These are phyloP conservation scores for Cornus suecica DNA, from an alignment of 148 eudicot species.

Conservation along the genomic window DNA sequence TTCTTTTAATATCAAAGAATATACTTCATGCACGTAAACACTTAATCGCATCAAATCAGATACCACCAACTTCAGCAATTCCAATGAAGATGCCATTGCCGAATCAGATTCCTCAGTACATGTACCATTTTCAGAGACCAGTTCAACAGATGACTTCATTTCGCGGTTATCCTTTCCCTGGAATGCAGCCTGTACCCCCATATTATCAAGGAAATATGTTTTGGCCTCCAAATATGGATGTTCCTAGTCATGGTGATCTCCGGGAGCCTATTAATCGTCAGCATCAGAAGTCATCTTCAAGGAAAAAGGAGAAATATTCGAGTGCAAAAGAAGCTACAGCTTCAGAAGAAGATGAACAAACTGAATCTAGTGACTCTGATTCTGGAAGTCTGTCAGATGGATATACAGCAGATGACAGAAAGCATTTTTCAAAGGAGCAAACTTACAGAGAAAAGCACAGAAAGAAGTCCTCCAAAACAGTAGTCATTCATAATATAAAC, in stretches of 20 bases:
- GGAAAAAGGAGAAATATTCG: constrained; percentile 36
- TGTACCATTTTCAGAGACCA: constrained; percentile 42
- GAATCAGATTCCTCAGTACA: constrained; percentile 51
- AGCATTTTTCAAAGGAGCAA: constrained; percentile 22
- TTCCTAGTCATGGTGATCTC: constrained; percentile 16
- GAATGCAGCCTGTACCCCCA: constrained; percentile 31
- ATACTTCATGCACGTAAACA: constrained; percentile 21
- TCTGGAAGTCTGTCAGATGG: constrained; percentile 30
- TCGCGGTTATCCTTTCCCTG: constrained; percentile 42
- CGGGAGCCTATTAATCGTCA: constrained; percentile 8
- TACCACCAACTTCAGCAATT: constrained; percentile 23
- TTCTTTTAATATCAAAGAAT: constrained; percentile 5
- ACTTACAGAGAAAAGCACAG: constrained; percentile 25
- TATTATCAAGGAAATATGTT: constrained; percentile 44
- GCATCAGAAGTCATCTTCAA: constrained; percentile 29
- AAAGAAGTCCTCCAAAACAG: constrained; percentile 47
- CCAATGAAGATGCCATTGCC: constrained; percentile 47
- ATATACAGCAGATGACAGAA: constrained; percentile 20
- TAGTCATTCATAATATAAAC: constrained; percentile 54
- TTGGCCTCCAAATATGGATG: constrained; percentile 37
- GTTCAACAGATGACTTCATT: constrained; percentile 34
- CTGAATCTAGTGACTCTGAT: constrained; percentile 32
- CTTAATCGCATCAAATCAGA: constrained; percentile 26
- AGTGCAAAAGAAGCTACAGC: constrained; percentile 18
- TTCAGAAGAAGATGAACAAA: constrained; percentile 44